Conservation (phyloP, 1,139 yeast genomes). For the Geotrichum carabidarum region DNA sequence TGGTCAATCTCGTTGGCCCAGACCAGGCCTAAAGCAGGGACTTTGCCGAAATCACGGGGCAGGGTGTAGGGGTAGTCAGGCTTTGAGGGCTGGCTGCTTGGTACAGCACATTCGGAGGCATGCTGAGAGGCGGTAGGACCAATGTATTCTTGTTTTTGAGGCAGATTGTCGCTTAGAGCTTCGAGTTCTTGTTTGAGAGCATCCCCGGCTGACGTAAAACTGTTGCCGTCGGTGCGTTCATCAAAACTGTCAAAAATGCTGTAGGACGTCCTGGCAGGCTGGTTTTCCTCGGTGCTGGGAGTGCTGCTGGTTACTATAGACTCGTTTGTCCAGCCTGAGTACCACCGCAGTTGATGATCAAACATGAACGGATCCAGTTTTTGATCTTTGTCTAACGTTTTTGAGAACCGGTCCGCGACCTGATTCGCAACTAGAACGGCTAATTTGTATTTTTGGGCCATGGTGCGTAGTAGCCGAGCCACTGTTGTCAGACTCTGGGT, state of each 20-base stretch:
- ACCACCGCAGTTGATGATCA: conserved; percentile 68
- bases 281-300: background rate
- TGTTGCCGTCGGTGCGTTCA: conserved; percentile 5
- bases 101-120: background rate
- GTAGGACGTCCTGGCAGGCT: background rate
- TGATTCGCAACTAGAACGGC: conserved; percentile 78
- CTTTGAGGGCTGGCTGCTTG: too few relatives aligned
- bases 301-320: conserved; percentile 21
- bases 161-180: background rate
- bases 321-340: conserved; percentile 64
- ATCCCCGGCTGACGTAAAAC: background rate
- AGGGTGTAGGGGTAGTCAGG: too few relatives aligned
- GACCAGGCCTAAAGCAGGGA: conserved; percentile 44
- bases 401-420: conserved; percentile 51
- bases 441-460: conserved; percentile 48
- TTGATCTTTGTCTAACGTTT: conserved; percentile 16
- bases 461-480: conserved; percentile 46
- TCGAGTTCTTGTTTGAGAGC: background rate
- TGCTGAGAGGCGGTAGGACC: conserved; percentile 4
- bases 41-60: conserved; percentile 22
- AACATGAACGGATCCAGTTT: conserved; percentile 31
- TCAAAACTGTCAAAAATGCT: conserved; percentile 9
- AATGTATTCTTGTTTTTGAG: background rate
- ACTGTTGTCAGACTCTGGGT: conserved; percentile 36
- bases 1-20: conserved; percentile 44